These are phyloP conservation scores for Dactylella cylindrospora DNA, from an alignment of 2,329 filamentous ascomycete genomes.

Conservation along the genomic window DNA sequence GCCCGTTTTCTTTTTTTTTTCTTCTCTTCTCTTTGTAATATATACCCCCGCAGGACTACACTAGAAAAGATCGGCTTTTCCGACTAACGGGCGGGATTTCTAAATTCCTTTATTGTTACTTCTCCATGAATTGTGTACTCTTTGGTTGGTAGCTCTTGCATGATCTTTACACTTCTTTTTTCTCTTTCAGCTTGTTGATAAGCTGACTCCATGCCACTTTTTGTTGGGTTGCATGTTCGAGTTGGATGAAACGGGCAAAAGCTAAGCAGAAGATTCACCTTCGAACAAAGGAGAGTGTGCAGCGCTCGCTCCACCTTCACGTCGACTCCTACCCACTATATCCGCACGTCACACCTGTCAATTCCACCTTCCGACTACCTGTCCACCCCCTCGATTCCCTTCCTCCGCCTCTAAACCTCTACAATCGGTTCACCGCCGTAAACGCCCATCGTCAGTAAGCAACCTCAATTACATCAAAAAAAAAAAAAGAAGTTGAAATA, in stretches of 20 bases:
- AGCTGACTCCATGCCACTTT: too few species aligned
- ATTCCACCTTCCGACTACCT: not conserved
- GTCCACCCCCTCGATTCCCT: not conserved
- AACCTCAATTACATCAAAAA: conserved; percentile 6
- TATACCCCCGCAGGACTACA: not conserved
- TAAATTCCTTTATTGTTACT: not conserved
- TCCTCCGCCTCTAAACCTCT: conserved; percentile 8
- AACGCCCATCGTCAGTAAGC: conserved; percentile 28
- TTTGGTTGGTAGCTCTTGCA: not conserved
- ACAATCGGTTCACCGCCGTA: too few species aligned
- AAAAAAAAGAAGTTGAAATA: not conserved
- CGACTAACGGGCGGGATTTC: not conserved
- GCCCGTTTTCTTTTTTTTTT: too few species aligned
- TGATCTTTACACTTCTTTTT: too few species aligned
- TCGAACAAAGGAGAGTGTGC: too few species aligned
- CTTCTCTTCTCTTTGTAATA: not conserved
- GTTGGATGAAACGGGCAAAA: too few species aligned
- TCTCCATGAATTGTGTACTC: not conserved
- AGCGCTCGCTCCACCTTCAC: too few species aligned
- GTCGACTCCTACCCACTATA: too few species aligned
- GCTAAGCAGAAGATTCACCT: too few species aligned
- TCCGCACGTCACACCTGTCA: too few species aligned
- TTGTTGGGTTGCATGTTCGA: too few species aligned
- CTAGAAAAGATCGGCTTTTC: not conserved
- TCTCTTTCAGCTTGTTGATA: too few species aligned